Evolutionary conservation across 345 rosid species (phyloP), one percentile per base, ranked within the genome.

Genomic region (Brassica cretica): DNA sequence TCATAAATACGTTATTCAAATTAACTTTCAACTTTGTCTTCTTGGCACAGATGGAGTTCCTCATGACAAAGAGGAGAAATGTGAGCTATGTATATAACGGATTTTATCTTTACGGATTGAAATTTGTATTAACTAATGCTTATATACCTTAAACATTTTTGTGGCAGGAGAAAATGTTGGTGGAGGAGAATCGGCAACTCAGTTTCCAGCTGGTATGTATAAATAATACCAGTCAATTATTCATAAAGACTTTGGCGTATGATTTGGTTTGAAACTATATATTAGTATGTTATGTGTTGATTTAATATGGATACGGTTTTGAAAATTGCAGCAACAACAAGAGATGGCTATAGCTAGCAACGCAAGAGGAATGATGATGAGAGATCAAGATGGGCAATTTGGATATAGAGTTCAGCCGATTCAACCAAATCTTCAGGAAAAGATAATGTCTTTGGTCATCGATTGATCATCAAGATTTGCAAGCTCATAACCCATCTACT

Each of bases 341-440:
- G 86, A 88, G 82, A 75, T 86, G 78, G 89, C 84, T 9, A 81
- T 84, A 77, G 89, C 82, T 27, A 81, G 76, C 44, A 86, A 76
- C 6, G 83, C 81, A 21, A 83, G 86, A 55, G 85, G 78, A 32
- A 80, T 84, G 81, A 85, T 84, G 68, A 83, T 66, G 60, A 74
- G 78, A 64, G 82, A 82, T n/a, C 75, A 73, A 60, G 72, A 77
- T 68, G 82, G 32, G 4, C 82, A 82, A 21, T 77, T 73, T 64
- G 81, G 78, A 32, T 82, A 73, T 58, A 75, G 75, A 64, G 84
- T 82, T 68, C 81, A 77, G 51, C 84, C 84, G 14, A 77, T 74
- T 59, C 84, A 82, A 59, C 84, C 84, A 9, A 82, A 82, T 73
- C 78, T 82, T 14, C 84, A 82, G 66, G 84, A 82, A n/a, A 82